These are phyloP conservation scores for Puccinia horiana DNA, from an alignment of 1,284 basidiomycete species.

Conservation along the genomic window DNA sequence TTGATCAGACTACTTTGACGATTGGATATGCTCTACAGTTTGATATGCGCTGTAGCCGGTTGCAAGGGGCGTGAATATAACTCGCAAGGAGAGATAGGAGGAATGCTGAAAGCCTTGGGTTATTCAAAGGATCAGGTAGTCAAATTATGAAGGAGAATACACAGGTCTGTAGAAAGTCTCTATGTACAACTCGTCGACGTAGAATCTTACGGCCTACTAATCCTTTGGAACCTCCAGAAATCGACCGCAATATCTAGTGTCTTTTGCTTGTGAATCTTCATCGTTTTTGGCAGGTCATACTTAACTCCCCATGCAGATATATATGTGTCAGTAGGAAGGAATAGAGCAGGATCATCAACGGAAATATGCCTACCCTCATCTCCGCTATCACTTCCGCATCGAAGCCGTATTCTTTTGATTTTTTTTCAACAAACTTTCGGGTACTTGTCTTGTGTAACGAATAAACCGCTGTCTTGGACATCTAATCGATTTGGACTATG, in stretches of 20 bases:
- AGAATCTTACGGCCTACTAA: neutral
- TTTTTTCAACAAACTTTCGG: conserved; percentile 24
- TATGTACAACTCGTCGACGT: no score
- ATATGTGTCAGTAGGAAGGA: neutral
- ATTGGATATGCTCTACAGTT: neutral
- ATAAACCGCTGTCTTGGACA: conserved; percentile 27
- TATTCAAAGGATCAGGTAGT: conserved; percentile 28
- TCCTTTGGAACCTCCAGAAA: conserved; percentile 43
- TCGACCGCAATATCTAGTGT: conserved; percentile 38
- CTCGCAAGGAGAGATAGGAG: conserved; percentile 47
- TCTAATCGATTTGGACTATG: neutral
- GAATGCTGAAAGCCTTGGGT: conserved; percentile 39
- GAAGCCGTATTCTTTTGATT: conserved; percentile 24
- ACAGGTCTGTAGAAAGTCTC: neutral
- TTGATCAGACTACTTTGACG: neutral
- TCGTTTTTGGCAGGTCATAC: conserved; percentile 46
- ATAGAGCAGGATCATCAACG: neutral
- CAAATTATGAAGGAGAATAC: conserved; percentile 26
- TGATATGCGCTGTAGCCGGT: conserved; percentile 40
- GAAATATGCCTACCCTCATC: conserved; percentile 12
- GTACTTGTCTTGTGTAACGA: conserved; percentile 47
- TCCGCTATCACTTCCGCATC: conserved; percentile 31
- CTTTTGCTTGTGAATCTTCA: conserved; percentile 47
- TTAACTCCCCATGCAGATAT: neutral
- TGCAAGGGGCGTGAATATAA: conserved; percentile 18